Evolutionary conservation across 148 eudicot species (phyloP), one percentile per base, ranked within the genome.

Genomic region (Chenopodium suecicum): DNA sequence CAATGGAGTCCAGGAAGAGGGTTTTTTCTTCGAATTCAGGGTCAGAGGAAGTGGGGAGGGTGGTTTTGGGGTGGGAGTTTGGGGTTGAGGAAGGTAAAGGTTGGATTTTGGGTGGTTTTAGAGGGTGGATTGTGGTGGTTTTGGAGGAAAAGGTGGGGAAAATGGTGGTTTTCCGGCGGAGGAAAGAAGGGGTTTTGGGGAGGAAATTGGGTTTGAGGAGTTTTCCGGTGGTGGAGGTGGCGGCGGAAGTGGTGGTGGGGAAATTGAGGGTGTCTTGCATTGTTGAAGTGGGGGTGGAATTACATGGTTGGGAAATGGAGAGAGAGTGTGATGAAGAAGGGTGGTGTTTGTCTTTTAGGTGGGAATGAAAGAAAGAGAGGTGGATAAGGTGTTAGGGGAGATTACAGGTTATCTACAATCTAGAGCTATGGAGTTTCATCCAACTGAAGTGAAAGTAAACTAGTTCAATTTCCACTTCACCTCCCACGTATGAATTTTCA

Each of bases 1-100:
- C 97, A 11, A 91, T 81, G 31, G 99, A 91, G 83, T 95, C 98
- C 9, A 95, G 82, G 87, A 86, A 93, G 41, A 93, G 89, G 64
- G 87, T 81, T 76, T 89, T 90, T 9, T 88, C 89, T 60, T 88
- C 91, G 86, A 94, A 91, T 3, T 86, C 87, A 62, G 81, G 78
- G 47, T 78, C 31, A 3, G 29, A 13, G 47, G 44, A 7, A 29
- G 32, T 13, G 67, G 34, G 58, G 7, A 73, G 63, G 77, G 50
- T 29, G 13, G 52, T 6, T 3, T 0, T 44, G 22, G 37, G 16
- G 5, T 22, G 19, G 82, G 47, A 27, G 73, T 31, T 34, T 9
- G 56, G 31, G 47, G 37, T 4, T 19, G 13, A 9, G 66, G 44
- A 13, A 22, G 75, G 76, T 32, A 46, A 44, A 32, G 47, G 68